A percentile compares a stretch with the other conserved stretches of the same genome.
phyloP scores from a whole-genome alignment of 495 filamentous ascomycete genomes.

The Wilcoxina mikolae region DNA sequence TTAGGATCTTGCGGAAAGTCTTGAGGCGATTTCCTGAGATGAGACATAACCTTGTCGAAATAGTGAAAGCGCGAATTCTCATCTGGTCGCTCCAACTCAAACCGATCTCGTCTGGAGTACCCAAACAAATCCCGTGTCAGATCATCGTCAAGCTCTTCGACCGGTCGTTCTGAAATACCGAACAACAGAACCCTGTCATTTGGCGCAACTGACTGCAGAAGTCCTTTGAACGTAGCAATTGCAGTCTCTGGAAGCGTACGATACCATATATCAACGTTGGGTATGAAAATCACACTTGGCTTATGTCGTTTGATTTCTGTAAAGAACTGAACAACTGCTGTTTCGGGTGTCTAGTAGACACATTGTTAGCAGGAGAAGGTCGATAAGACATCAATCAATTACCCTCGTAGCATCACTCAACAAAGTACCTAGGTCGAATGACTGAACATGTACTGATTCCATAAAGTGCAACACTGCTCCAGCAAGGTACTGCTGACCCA shows the following conservation, averaged over 20 bases:
- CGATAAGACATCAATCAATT: slow-evolving; percentile 7
- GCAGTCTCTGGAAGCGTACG: slow-evolving; percentile 47
- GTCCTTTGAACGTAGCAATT: slow-evolving; percentile 61
- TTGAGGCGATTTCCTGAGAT: slow-evolving; percentile 58
- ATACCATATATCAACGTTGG: slow-evolving; percentile 77
- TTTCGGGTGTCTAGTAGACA: slow-evolving; percentile 62
- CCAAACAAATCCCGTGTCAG: slow-evolving; percentile 69
- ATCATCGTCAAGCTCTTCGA: slow-evolving; percentile 40
- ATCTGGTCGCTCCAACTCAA: slow-evolving; percentile 48
- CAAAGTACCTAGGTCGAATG: slow-evolving; percentile 79
- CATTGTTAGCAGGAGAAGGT: not conserved
- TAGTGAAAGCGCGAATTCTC: slow-evolving; percentile 54
- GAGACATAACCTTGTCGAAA: slow-evolving; percentile 55
- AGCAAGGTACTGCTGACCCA: slow-evolving; percentile 88
- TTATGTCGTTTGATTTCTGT: slow-evolving; percentile 84
- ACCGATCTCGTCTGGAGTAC: slow-evolving; percentile 64
- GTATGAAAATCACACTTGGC: slow-evolving; percentile 90
- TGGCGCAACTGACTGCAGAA: slow-evolving; percentile 63
- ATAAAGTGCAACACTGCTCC: slow-evolving; percentile 76
- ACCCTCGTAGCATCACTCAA: slow-evolving; percentile 52
- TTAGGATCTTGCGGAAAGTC: slow-evolving; percentile 69
- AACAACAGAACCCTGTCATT: slow-evolving; percentile 80
- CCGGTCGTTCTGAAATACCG: slow-evolving; percentile 55
- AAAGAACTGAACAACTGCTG: slow-evolving; percentile 77
- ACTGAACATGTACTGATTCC: slow-evolving; percentile 85